Conservation (phyloP, 1,284 basidiomycete genomes). For the Ganoderma leucocontextum region DNA sequence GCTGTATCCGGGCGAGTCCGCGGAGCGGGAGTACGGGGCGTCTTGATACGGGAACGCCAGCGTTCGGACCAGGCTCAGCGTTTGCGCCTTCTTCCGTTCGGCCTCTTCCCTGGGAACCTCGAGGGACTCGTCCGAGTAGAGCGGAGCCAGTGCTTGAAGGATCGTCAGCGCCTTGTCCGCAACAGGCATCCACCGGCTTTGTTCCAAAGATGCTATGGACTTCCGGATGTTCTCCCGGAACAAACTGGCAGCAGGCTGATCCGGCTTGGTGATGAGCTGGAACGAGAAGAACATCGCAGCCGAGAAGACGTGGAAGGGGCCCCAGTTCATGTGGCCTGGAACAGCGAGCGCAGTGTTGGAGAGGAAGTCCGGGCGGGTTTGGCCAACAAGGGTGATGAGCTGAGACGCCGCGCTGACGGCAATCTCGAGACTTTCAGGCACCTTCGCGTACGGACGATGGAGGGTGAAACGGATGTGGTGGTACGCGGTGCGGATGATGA, state of each 20-base stretch:
- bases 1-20: conserved; percentile 35
- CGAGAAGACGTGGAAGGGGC: conserved; percentile 81
- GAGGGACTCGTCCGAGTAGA: conserved; percentile 70
- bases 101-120: conserved; percentile 52
- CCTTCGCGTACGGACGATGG: conserved; percentile 78
- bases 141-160: conserved; percentile 69
- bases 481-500: conserved; percentile 77
- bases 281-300: conserved; percentile 89
- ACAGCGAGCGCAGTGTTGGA: conserved; percentile 72
- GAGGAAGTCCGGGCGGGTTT: conserved; percentile 69
- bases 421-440: conserved; percentile 69
- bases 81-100: conserved; percentile 64
- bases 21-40: conserved; percentile 51
- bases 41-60: conserved; percentile 84
- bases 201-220: conserved; percentile 68
- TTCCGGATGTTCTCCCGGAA: conserved; percentile 79
- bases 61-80: conserved; percentile 71
- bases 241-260: conserved; percentile 74
- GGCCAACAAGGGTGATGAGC: conserved; percentile 74
- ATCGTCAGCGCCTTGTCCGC: conserved; percentile 79
- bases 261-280: conserved; percentile 79
- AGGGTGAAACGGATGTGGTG: conserved; percentile 84
- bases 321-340: conserved; percentile 84
- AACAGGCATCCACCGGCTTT: conserved; percentile 64
- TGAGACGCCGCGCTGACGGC: conserved; percentile 78